Evolutionary conservation across 352 stramenopile genomes (phyloP).

Genomic region (Globisporangium paddicum): DNA sequence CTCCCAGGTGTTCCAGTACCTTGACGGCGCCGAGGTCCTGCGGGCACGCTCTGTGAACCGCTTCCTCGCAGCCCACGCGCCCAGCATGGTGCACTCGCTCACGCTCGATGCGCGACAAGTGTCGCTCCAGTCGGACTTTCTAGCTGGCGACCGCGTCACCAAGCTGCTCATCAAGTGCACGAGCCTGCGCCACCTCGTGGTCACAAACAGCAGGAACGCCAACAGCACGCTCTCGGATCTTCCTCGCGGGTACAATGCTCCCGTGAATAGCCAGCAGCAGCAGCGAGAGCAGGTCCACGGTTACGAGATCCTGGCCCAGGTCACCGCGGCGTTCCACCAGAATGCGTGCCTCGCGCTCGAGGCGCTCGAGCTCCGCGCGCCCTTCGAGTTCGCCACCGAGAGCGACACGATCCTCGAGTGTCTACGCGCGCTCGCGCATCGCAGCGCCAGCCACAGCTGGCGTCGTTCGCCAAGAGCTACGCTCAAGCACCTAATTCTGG

Average conservation of each 20-base stretch:
- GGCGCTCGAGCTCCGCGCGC: conserved; percentile 35
- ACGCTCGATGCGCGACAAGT: conserved; percentile 28
- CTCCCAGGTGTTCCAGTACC: conserved; percentile 46
- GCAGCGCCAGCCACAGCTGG: too few species aligned
- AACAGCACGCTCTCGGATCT: conserved; percentile 2
- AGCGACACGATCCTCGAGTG: conserved; percentile 36
- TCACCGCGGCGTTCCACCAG: conserved; percentile 26
- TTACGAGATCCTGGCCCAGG: conserved; percentile 32
- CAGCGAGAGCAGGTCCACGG: conserved; percentile 12
- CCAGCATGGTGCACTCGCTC: conserved; percentile 38
- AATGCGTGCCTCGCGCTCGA: conserved; percentile 36
- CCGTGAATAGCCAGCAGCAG: neutral
- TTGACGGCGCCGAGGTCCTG: conserved; percentile 46
- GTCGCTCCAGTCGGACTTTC: neutral
- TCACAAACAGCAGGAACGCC: conserved; percentile 43
- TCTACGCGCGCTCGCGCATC: conserved; percentile 33
- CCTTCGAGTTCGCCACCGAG: conserved; percentile 62
- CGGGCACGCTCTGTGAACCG: conserved; percentile 39
- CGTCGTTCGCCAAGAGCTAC: neutral
- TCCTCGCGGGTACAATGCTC: neutral
- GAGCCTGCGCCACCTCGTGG: conserved; percentile 34
- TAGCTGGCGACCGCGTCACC: conserved; percentile 8
- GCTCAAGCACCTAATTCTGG: conserved; percentile 41
- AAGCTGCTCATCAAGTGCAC: conserved; percentile 33
- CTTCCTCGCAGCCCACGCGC: conserved; percentile 43